Conservation (phyloP, 164 flowering plant species). For the Magnolia changhungtana region DNA sequence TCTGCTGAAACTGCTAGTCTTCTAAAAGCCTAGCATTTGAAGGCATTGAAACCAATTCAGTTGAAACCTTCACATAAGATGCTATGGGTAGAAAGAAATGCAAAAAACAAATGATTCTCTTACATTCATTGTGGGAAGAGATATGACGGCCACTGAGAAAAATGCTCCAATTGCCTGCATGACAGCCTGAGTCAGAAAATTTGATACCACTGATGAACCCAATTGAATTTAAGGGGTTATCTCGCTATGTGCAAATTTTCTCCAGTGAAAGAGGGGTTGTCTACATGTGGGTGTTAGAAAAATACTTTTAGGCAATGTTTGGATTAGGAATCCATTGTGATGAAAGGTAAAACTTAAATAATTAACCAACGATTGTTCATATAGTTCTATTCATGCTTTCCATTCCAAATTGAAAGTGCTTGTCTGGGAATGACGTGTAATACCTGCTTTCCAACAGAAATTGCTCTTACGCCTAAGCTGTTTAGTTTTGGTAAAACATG, state of each 20-base stretch:
- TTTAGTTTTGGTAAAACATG: no score
- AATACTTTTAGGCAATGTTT: no score
- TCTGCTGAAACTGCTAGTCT: slow-evolving; percentile 23
- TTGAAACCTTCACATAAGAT: neutral
- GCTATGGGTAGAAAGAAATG: neutral
- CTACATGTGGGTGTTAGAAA: no score
- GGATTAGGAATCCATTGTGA: no score
- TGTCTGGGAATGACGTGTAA: no score
- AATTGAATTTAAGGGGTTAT: neutral
- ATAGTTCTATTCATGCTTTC: no score
- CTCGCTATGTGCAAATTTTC: neutral
- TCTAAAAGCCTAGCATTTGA: slow-evolving; percentile 21
- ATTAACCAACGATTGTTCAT: no score
- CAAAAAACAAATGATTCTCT: neutral
- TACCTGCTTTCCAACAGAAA: no score
- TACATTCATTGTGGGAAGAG: slow-evolving; percentile 26
- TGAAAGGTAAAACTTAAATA: no score
- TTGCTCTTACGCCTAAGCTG: no score
- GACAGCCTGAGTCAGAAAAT: slow-evolving; percentile 1
- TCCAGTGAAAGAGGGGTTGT: no score
- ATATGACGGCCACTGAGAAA: slow-evolving; percentile 21
- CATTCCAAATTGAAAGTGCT: no score
- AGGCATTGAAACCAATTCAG: neutral
- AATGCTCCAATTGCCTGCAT: slow-evolving; percentile 30
- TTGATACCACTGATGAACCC: neutral